phyloP scores from a whole-genome alignment of 2,329 filamentous ascomycete species.

The Chalara sp. region DNA sequence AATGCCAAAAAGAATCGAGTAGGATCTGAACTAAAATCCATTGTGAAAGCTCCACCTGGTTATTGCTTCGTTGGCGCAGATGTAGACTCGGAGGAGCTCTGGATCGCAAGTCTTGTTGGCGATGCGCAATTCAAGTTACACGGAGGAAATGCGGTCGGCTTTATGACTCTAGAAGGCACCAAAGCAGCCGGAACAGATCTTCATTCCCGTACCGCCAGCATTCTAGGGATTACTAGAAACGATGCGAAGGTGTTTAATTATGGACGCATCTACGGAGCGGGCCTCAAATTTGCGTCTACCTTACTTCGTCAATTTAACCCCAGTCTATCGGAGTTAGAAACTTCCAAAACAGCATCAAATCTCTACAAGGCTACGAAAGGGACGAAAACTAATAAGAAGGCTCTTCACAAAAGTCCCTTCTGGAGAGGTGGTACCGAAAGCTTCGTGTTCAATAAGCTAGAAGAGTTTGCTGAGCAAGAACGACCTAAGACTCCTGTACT shows the following conservation, averaged over 20 bases:
- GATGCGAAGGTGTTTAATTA: conserved; percentile 99
- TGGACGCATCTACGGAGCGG: conserved; percentile 96
- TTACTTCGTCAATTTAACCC: conserved; percentile 93
- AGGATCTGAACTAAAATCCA: conserved; percentile 92
- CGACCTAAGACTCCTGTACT: conserved; percentile 84
- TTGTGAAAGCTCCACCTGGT: conserved; percentile 85
- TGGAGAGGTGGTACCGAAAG: conserved; percentile 97
- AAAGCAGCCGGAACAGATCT: conserved; percentile 91
- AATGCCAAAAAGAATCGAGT: conserved; percentile 96
- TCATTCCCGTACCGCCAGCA: conserved; percentile 86
- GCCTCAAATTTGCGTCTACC: conserved; percentile 85
- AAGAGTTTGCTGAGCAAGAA: conserved; percentile 96
- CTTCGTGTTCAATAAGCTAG: conserved; percentile 96
- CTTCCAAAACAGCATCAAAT: conserved; percentile 65
- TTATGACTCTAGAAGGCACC: conserved; percentile 97
- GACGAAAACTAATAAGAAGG: conserved; percentile 69
- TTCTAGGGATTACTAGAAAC: conserved; percentile 89
- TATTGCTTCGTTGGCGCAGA: conserved; percentile 95
- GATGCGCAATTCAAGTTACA: conserved; percentile 94
- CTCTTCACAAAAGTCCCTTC: conserved; percentile 68
- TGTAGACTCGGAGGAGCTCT: conserved; percentile 94
- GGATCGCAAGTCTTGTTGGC: conserved; percentile 93
- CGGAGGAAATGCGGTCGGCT: conserved; percentile 93
- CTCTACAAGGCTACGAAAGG: conserved; percentile 90
- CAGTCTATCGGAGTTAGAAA: conserved; percentile 70